These are phyloP conservation scores for Xylariaceae sp. DNA, from an alignment of 2,329 filamentous ascomycete genomes.

Conservation along the genomic window DNA sequence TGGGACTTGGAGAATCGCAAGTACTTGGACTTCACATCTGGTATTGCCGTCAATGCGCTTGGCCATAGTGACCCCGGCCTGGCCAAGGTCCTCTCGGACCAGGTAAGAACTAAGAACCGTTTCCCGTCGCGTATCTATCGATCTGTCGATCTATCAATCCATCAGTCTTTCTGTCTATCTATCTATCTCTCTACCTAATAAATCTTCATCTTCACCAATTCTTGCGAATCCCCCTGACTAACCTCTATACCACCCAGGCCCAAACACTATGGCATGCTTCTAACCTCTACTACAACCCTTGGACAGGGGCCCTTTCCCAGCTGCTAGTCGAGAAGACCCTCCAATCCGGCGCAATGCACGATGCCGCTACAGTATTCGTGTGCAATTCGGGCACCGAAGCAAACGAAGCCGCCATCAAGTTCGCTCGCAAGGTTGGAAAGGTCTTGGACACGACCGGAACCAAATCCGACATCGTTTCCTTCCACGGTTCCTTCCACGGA, in stretches of 20 bases:
- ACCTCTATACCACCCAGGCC: constrained; percentile 45
- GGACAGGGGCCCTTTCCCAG: constrained; percentile 88
- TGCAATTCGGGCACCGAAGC: constrained; percentile 97
- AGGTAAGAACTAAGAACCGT: constrained; percentile 55
- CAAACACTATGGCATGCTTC: constrained; percentile 86
- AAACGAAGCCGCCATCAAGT: constrained; percentile 97
- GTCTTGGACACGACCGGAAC: constrained; percentile 67
- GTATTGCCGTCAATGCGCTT: constrained; percentile 92
- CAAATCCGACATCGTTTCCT: constrained; percentile 87
- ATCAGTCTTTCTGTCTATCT: not conserved
- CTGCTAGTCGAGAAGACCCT: constrained; percentile 80
- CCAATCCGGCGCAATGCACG: constrained; percentile 79
- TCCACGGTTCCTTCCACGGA: constrained; percentile 91
- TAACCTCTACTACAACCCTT: constrained; percentile 96
- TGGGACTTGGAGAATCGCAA: constrained; percentile 88
- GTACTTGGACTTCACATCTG: constrained; percentile 93
- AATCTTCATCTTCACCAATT: not conserved
- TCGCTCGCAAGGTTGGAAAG: constrained; percentile 89
- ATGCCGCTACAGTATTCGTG: constrained; percentile 80
- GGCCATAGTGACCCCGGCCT: constrained; percentile 88
- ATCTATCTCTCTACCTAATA: not conserved
- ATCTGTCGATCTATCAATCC: no score
- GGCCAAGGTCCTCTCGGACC: constrained; percentile 72
- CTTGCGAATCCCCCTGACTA: constrained; percentile 2
- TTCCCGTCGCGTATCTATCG: no score